Evolutionary conservation across 2,329 filamentous ascomycete species (phyloP), one percentile per base, ranked within the genome.

Genomic region (Alternaria conjuncta): DNA sequence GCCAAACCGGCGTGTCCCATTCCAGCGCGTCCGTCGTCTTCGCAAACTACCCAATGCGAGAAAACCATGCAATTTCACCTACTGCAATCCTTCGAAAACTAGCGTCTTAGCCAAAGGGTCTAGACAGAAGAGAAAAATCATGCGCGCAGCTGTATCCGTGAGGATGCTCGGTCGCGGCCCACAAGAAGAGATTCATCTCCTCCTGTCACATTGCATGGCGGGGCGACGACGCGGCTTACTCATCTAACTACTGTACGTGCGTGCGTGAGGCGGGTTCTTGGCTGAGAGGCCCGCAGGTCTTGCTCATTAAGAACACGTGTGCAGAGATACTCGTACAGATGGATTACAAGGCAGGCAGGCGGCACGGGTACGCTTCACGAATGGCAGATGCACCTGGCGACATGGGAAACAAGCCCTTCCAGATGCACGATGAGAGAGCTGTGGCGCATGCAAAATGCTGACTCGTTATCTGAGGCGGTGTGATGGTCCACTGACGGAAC

Each of bases 401-500:
- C 15, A 41, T 51, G 49, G 49, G 18, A 51, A 36, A 32, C 15
- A 21, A 30, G 8, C 12, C 18, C 20, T 26, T 26, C n/a, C 2
- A 20, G 4, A 51, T 32, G 36, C n/a, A 41, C 36, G 36, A 41
- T 41, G 36, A 41, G 13, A 51, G 47, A 36, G 18, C 28, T 53
- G 49, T 53, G 49, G 28, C 30, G 49, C 49, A 53, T 28, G 30
- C 49, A 41, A 6, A 21, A 12, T 53, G 20, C 49, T 53, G 49
- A 53, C 49, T 53, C 49, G 49, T 9, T n/a, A 41, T 53, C 49
- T 53, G 28, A 53, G 49, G 49, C 49, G 49, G 49, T 53, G 49
- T 53, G 49, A 53, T 53, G 28, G 28, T 18, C n/a, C n/a, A 41
- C 36, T 41, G 36, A 41, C 36, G 36, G 36, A 41, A 41, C 36